Base-by-base conservation (phyloP, 805 yeast species). In the Kodamaea lidongshanica region DNA sequence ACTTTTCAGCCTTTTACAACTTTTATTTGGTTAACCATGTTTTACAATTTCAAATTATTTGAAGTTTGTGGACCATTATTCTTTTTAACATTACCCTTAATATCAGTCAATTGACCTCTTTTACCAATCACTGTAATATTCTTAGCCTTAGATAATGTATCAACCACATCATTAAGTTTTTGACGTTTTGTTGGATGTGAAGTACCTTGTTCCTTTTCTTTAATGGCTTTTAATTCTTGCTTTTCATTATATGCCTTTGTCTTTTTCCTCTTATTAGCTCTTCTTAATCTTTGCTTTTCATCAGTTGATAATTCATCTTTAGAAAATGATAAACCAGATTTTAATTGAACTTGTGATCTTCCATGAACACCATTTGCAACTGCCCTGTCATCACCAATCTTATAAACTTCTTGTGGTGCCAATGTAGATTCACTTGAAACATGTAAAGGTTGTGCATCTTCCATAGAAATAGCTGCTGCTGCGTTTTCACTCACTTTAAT, bases 401-500 rank as follows among this genome's bases (percentile, higher is more conserved):
- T 74, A 58, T 79, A 92, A 6, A 92, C 68, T 58, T 89, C 98
- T 61, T 89, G 98, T 22, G 98, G 98, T 2, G 98, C 98, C 46
- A 92, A 67, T 28, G 82, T 73, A 9, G 79, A 64, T 13, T 79
- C 84, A 19, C 72, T 62, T 2, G 92, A 74, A 61, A 83, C 67
- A 20, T 87, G 78, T 35, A 85, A 67, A 28, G 98, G 98, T 60
- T 87, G 96, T 1, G 96, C 92, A 50, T 92, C 97, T 59, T 89
- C 98, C 95, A 89, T 84, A 2, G 79, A 50, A 28, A 92, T 79
- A 2, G 95, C 72, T 4, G 95, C 79, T 33, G 88, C 81, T 34
- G 88, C 81, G 21, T 45, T 48, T 34, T 60, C 67, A 19, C 48
- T 52, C 21, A 87, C 85, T 52, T 81, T 85, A 49, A 92, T 78